These are phyloP conservation scores for Chaetomiaceae sp. DNA, from an alignment of 2,329 filamentous ascomycete genomes.

Conservation along the genomic window DNA sequence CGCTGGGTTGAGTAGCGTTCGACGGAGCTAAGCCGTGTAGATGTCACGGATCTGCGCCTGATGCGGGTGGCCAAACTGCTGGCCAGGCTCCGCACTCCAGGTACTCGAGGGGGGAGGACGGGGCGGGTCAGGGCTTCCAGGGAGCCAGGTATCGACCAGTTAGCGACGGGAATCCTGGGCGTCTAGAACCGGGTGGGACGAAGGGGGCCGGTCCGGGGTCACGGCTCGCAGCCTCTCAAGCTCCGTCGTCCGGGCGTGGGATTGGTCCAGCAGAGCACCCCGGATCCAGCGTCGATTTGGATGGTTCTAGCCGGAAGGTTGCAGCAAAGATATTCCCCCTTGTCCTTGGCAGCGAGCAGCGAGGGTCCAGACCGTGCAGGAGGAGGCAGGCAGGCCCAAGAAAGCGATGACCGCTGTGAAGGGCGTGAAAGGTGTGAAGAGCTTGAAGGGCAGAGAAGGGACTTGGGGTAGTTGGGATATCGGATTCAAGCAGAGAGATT, in stretches of 20 bases:
- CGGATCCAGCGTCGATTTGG: not conserved
- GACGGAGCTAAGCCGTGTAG: not conserved
- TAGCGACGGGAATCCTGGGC: not conserved
- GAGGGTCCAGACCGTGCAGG: not conserved
- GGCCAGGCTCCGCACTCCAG: slow-evolving; percentile 3
- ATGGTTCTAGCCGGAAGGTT: not conserved
- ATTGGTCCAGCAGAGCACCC: slow-evolving; percentile 4
- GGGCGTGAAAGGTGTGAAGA: too few relatives aligned
- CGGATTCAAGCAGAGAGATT: too few relatives aligned
- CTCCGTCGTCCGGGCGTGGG: not conserved
- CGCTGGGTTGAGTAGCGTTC: not conserved
- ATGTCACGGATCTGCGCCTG: slow-evolving; percentile 13
- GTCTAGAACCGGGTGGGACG: slow-evolving; percentile 8
- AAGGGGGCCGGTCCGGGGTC: not conserved
- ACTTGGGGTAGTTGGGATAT: too few relatives aligned
- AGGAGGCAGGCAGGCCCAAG: too few relatives aligned
- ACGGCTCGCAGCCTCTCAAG: not conserved
- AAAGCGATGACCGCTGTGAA: too few relatives aligned
- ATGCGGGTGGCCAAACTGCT: slow-evolving; percentile 13
- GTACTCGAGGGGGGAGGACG: slow-evolving; percentile 1
- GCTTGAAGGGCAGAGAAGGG: too few relatives aligned
- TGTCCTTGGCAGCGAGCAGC: not conserved
- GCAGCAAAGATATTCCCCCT: not conserved
- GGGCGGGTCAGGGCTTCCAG: not conserved
- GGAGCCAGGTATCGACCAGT: slow-evolving; percentile 6